Evolutionary conservation across 441 rosid species (phyloP).

Genomic region (Corymbia calophylla): DNA sequence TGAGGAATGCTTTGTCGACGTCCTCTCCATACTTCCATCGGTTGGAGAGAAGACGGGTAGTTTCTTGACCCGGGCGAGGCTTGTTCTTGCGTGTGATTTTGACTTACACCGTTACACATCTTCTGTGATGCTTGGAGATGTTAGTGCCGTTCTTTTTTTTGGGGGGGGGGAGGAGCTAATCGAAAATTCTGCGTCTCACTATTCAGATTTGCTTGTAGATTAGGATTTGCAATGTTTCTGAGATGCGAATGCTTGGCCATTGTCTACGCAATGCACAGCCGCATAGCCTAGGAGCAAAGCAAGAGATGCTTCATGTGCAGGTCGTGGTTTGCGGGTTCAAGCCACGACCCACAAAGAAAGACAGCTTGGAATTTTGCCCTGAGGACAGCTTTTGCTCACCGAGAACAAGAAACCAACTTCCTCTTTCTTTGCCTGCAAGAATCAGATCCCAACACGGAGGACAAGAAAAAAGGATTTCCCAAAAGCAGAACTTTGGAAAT

Average conservation of each 20-base stretch:
- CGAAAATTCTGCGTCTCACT: background rate
- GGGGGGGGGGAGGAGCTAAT: background rate
- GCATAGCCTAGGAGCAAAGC: conserved; percentile 11
- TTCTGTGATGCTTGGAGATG: background rate
- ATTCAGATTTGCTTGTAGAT: background rate
- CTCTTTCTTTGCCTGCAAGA: background rate
- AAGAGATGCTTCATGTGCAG: conserved; percentile 20
- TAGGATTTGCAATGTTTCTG: background rate
- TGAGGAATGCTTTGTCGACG: background rate
- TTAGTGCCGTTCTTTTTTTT: background rate
- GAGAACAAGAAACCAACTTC: background rate
- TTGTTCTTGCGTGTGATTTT: background rate
- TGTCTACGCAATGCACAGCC: conserved; percentile 9
- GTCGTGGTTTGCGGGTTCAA: background rate
- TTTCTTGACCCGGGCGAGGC: background rate
- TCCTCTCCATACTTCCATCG: background rate
- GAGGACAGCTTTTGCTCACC: background rate
- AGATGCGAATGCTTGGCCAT: background rate
- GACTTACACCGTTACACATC: background rate
- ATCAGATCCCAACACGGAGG: conserved; percentile 24
- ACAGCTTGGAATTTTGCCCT: conserved; percentile 1
- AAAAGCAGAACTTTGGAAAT: background rate
- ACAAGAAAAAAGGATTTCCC: background rate
- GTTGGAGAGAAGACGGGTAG: background rate
- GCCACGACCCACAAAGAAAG: background rate